Base-by-base conservation (phyloP, 768 basidiomycete species). In the Suillus luteus region DNA sequence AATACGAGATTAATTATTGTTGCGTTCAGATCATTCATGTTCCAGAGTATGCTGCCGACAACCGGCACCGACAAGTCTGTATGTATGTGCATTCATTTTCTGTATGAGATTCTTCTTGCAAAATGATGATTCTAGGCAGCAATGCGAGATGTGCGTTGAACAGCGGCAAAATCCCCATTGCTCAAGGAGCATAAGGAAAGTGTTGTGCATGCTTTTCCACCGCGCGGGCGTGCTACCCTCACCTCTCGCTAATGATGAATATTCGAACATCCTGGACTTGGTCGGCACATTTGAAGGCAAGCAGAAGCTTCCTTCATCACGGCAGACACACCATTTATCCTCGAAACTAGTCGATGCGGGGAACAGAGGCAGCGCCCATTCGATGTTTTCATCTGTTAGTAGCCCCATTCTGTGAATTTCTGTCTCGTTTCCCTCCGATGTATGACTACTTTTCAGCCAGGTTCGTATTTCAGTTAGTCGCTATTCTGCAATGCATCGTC, bases 401-500 rank as follows among this genome's bases (percentile, higher is more conserved):
- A 37, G 10, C 11, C 24, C n/a, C 7, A 35, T 22, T 22, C 46
- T 24, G 6, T 43, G 31, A 31, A 31, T 31, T 31, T 3, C 31
- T 31, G 31, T 31, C 46, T 40, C 11, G 6, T 33, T 27, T 11
- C 22, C 46, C 38, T 14, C 11, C 8, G 19, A 2, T 22, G 10
- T 7, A 27, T 51, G 11, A 54, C 44, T 12, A 7, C 51, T 12
- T 61, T 27, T 7, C 52, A 84, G 81, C 75, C 38, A 77, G 80
- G 17, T 66, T 83, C 6, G 57, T 64, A 76, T n/a, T 82, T 82
- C 62, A 68, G 83, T 81, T 67, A 55, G 72, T 67, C 17, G 31
- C 59, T 12, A 19, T 22, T 24, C 54, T 33, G 40, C 37, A n/a
- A 2, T 24, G n/a, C 52, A 22, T n/a, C n/a, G 11, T 22, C 49